phyloP scores from a whole-genome alignment of 2,329 filamentous ascomycete genomes.

The Tolypocladium nubicola region DNA sequence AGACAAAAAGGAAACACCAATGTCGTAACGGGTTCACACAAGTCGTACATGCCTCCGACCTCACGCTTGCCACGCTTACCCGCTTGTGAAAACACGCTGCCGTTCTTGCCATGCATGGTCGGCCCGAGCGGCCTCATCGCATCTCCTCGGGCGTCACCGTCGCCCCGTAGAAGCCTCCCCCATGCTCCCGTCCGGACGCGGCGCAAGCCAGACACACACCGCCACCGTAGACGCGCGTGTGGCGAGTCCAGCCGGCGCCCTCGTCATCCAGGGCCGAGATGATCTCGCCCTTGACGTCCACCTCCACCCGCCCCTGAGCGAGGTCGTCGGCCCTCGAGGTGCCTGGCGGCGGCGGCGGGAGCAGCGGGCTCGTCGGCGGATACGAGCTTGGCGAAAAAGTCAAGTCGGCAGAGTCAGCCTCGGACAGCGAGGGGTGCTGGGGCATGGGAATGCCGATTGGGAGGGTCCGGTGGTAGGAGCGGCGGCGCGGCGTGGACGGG shows the following conservation, averaged over 20 bases:
- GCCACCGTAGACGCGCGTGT: slow-evolving; percentile 49
- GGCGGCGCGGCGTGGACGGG: slow-evolving; percentile 24
- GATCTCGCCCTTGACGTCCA: slow-evolving; percentile 39
- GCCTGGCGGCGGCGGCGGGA: slow-evolving; percentile 35
- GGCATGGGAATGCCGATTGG: slow-evolving; percentile 22
- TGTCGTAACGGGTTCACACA: background rate
- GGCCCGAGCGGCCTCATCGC: slow-evolving; percentile 17
- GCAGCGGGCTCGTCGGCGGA: slow-evolving; percentile 33
- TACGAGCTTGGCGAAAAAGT: slow-evolving; percentile 37
- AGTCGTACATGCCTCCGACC: background rate
- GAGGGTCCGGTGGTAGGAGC: slow-evolving; percentile 32
- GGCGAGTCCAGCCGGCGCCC: slow-evolving; percentile 42
- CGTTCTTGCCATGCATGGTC: background rate
- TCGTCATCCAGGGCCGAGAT: slow-evolving; percentile 35
- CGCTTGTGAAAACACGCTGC: background rate
- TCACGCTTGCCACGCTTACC: background rate
- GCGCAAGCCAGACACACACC: slow-evolving; percentile 46
- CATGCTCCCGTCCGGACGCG: slow-evolving; percentile 32
- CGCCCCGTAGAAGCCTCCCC: slow-evolving; percentile 41
- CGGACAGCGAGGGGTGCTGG: slow-evolving; percentile 10
- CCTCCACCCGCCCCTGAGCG: slow-evolving; percentile 17
- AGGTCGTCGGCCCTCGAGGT: slow-evolving; percentile 9
- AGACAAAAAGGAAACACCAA: background rate
- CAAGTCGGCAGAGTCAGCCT: slow-evolving; percentile 15
- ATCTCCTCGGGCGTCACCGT: slow-evolving; percentile 43